Conservation (phyloP, 1,139 yeast species). For the Spencermartinsiella ligniputridi region DNA sequence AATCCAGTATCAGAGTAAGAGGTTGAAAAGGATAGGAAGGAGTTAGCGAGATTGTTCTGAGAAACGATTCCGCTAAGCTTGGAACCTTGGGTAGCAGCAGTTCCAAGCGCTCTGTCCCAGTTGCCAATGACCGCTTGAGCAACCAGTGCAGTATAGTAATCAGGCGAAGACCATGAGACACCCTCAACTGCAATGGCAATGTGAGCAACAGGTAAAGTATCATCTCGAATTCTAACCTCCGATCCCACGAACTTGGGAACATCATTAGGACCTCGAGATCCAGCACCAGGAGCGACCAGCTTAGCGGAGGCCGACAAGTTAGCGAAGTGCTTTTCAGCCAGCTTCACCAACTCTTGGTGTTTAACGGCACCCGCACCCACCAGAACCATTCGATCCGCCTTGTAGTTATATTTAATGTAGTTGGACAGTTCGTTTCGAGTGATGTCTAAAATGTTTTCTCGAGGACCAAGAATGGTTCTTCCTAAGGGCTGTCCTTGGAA, state of each 20-base stretch:
- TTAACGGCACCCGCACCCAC: slow-evolving; percentile 94
- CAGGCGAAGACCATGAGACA: slow-evolving; percentile 95
- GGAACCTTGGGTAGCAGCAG: slow-evolving; percentile 81
- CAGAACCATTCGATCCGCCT: slow-evolving; percentile 95
- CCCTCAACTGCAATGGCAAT: slow-evolving; percentile 97
- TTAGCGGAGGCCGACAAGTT: slow-evolving; percentile 61
- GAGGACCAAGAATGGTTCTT: slow-evolving; percentile 95
- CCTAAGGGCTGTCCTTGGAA: slow-evolving; percentile 91
- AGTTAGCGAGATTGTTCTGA: slow-evolving; percentile 77
- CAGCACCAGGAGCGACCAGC: slow-evolving; percentile 67
- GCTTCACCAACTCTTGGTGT: slow-evolving; percentile 73
- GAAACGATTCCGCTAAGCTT: slow-evolving; percentile 76
- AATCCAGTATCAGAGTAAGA: slow-evolving; percentile 96
- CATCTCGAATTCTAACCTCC: slow-evolving; percentile 79
- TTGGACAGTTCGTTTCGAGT: slow-evolving; percentile 68
- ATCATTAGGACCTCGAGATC: slow-evolving; percentile 54
- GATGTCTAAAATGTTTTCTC: slow-evolving; percentile 79
- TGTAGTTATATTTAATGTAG: slow-evolving; percentile 81
- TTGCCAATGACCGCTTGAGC: slow-evolving; percentile 96
- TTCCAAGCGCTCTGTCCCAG: slow-evolving; percentile 94
- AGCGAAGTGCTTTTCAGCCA: slow-evolving; percentile 75
- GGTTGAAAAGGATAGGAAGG: slow-evolving; percentile 94
- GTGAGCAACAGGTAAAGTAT: slow-evolving; percentile 81
- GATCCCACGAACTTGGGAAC: slow-evolving; percentile 81
- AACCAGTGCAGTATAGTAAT: slow-evolving; percentile 89